Evolutionary conservation across 2,329 filamentous ascomycete genomes (phyloP).

Genomic region (Knoxdaviesia capensis): DNA sequence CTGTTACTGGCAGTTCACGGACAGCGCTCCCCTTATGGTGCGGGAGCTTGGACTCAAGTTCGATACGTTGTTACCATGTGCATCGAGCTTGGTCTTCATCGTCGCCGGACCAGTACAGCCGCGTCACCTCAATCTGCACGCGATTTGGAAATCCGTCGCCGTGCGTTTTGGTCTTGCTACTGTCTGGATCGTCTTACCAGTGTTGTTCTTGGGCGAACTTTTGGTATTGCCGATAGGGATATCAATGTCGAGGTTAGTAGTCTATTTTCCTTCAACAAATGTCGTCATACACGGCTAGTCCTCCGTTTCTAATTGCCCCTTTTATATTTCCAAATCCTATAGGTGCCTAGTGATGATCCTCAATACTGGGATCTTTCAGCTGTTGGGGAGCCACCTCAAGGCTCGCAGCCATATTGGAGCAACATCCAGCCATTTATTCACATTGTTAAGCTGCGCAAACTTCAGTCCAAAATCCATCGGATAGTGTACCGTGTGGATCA

Average conservation of each 20-base stretch:
- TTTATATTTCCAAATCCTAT: no score
- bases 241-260: conserved; percentile 9
- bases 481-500: conserved; percentile 8
- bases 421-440: conserved; percentile 11
- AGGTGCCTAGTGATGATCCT: conserved; percentile 8
- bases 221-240: conserved; percentile 14
- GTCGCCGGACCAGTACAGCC: conserved; percentile 4
- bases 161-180: conserved; percentile 15
- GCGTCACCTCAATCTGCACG: no score
- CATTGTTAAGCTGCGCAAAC: conserved; percentile 8
- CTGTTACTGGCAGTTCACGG: conserved; percentile 14
- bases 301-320: no score
- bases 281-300: no score
- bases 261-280: no score
- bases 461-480: conserved; percentile 8
- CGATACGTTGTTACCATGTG: conserved; percentile 12
- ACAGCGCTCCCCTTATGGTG: conserved; percentile 14
- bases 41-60: conserved; percentile 15
- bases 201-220: conserved; percentile 13
- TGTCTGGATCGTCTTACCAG: conserved; percentile 14
- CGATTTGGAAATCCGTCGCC: conserved; percentile 10
- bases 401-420: conserved; percentile 4
- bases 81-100: conserved; percentile 14
- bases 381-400: background rate
- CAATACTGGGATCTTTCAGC: conserved; percentile 7